Conservation (phyloP, 208 protist genomes). For the Leishmania gerbilli region DNA sequence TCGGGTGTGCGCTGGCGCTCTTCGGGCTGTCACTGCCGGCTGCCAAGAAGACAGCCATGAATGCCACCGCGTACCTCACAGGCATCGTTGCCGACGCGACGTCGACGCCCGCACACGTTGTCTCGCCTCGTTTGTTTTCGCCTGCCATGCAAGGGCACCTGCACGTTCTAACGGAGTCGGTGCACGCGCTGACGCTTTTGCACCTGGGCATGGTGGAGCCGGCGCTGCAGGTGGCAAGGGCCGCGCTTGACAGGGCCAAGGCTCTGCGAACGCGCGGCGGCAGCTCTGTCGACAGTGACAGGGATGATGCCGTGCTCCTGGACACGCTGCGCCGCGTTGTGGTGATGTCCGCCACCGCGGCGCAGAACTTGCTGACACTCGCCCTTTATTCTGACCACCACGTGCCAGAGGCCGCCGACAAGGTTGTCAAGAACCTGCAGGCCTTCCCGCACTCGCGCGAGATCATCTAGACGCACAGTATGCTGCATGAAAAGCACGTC, state of each 20-base stretch:
- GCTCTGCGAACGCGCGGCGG: neutral
- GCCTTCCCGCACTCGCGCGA: constrained; percentile 67
- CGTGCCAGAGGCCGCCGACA: constrained; percentile 72
- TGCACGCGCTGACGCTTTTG: constrained; percentile 74
- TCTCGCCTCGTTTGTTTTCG: constrained; percentile 1
- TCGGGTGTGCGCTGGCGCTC: constrained; percentile 50
- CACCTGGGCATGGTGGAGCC: constrained; percentile 67
- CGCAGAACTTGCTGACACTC: constrained; percentile 71
- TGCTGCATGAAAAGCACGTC: constrained; percentile 45
- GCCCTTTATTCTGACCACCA: constrained; percentile 70
- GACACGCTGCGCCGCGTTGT: constrained; percentile 49
- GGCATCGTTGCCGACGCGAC: neutral
- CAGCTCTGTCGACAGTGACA: neutral
- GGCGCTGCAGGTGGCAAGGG: constrained; percentile 38
- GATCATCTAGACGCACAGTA: constrained; percentile 42
- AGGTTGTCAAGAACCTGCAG: constrained; percentile 63
- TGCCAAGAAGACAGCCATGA: constrained; percentile 39
- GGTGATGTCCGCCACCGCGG: constrained; percentile 39
- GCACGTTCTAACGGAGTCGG: constrained; percentile 55
- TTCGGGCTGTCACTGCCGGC: constrained; percentile 62
- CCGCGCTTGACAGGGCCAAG: constrained; percentile 20
- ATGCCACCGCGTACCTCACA: constrained; percentile 19
- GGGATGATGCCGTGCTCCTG: constrained; percentile 15
- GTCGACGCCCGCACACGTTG: neutral
- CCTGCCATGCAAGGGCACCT: constrained; percentile 26